Base-by-base conservation (phyloP, 495 filamentous ascomycete genomes). In the Penicillium dipodomyicola region DNA sequence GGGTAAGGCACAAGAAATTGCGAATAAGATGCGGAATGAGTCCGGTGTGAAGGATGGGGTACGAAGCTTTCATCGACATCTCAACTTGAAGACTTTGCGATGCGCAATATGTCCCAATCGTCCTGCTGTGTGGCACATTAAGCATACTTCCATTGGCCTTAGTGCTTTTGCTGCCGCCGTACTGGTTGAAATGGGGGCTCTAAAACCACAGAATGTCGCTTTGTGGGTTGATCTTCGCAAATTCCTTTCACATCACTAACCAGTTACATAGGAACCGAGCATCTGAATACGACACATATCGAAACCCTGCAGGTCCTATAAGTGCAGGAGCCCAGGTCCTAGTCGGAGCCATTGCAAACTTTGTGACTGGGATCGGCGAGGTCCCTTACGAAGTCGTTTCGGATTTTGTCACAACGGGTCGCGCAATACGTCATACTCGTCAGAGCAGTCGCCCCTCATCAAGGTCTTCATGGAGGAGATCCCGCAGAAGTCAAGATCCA, bases 351-450 rank as follows among this genome's bases (percentile, higher is more conserved):
- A 75, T 90, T 35, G 79, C 84, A 15, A 86, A 79, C 56, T 82
- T 97, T 47, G 80, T 87, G 64, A 89, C 93, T 80, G 91, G 90
- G 1, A 74, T 92, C 30, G 89, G 88, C 5, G 91, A 95, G 60
- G 82, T 97, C 22, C 92, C 93, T 0, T 76, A 81, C 14, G 88
- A 88, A 15, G 81, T 96, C 17, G 85, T 90, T 57, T 72, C 20
- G 72, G 89, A 60, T 64, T 71, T 67, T 84, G 61, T 77, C 79
- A 59, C 89, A 78, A 68, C 73, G 71, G 17, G 65, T 86, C 32
- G 76, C 75, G 30, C 87, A 78, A 1, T 66, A 72, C 79, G 50
- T 72, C 77, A 27, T 81, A 86, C 14, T 76, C 80, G 1, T 86
- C 82, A 82, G 65, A 80, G 6, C 17, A 10, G 14, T 27, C 46